Evolutionary conservation across 2,329 filamentous ascomycete species (phyloP), one percentile per base, ranked within the genome.

Genomic region (Cryphonectria radicalis): DNA sequence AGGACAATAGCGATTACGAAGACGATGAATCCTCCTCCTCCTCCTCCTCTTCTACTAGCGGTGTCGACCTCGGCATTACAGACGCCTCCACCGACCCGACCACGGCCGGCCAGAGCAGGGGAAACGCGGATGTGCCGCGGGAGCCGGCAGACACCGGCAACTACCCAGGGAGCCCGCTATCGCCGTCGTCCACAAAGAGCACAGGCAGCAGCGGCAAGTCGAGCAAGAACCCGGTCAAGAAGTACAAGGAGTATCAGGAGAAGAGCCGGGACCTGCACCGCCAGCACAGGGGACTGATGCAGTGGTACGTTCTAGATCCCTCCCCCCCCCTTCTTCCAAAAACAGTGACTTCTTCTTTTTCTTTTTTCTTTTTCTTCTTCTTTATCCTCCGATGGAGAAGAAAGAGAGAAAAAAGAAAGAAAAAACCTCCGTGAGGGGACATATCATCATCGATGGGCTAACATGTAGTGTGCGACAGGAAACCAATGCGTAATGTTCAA

Each of bases 201-300:
- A 79, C 78, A 8, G 46, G 53, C 14, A 73, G 53, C 14, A 73
- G 64, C 69, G 59, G 65, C 68, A 77, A 75, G 46, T 78, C 78
- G 70, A 83, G 81, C 76, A 86, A 83, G 76, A 89, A 89, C 74
- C 89, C 88, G 0, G 80, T 89, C 72, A 84, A 84, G 75, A 83
- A 86, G 75, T 85, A 87, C 78, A 90, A 90, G 78, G 87, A 91
- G 32, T 89, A 92, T 79, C 90, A 89, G 76, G 85, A 85, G 70
- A 87, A 90, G 73, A 93, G 91, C 78, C 89, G 92, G 74, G 90
- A 92, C 63, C 86, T 98, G 79, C 92, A 95, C 79, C 89, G 95
- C 0, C 94, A 95, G 82, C 94, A 98, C 76, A 87, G 95, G 14
- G 95, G 95, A 0, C 77, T 97, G 78, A 97, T 98, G 93, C 95